A percentile compares a stretch with the other conserved stretches of the same genome.
Conservation (phyloP, 116 monocot genomes). For the Cymodocea nodosa region DNA sequence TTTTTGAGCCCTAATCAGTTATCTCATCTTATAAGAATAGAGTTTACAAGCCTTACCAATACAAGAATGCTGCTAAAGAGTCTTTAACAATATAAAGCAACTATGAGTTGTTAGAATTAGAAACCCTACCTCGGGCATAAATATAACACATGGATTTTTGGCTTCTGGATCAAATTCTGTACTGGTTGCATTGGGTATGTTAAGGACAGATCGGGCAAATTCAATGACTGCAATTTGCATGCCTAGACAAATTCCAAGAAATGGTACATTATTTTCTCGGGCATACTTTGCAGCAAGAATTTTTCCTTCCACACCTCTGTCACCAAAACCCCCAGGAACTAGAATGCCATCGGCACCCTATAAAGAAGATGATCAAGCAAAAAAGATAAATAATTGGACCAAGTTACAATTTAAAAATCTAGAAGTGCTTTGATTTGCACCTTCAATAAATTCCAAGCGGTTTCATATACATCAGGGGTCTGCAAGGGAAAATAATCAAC, state of each 20-base stretch:
- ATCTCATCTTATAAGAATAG: background rate
- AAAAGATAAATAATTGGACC: background rate
- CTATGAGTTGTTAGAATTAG: background rate
- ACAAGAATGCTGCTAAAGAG: too few species aligned
- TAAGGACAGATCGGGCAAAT: conserved; percentile 65
- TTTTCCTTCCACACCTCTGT: conserved; percentile 78
- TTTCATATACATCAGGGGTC: conserved; percentile 52
- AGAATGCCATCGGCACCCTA: conserved; percentile 64
- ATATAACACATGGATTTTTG: conserved; percentile 55
- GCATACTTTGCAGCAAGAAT: conserved; percentile 89
- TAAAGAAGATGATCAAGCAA: background rate
- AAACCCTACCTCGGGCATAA: conserved; percentile 79
- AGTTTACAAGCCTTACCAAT: background rate
- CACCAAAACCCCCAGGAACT: conserved; percentile 93
- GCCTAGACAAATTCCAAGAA: conserved; percentile 85
- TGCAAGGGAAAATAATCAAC: conserved; percentile 18
- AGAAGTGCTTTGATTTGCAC: conserved; percentile 10
- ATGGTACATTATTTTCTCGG: conserved; percentile 83
- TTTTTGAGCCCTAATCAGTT: conserved; percentile 56
- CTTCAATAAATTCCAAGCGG: conserved; percentile 65
- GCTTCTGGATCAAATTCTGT: conserved; percentile 71
- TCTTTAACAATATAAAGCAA: background rate
- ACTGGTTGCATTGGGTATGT: conserved; percentile 47
- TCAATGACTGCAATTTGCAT: conserved; percentile 95
- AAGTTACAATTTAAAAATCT: background rate